These are phyloP conservation scores for Paecilomyces formosus DNA, from an alignment of 2,329 filamentous ascomycete genomes.

Conservation along the genomic window DNA sequence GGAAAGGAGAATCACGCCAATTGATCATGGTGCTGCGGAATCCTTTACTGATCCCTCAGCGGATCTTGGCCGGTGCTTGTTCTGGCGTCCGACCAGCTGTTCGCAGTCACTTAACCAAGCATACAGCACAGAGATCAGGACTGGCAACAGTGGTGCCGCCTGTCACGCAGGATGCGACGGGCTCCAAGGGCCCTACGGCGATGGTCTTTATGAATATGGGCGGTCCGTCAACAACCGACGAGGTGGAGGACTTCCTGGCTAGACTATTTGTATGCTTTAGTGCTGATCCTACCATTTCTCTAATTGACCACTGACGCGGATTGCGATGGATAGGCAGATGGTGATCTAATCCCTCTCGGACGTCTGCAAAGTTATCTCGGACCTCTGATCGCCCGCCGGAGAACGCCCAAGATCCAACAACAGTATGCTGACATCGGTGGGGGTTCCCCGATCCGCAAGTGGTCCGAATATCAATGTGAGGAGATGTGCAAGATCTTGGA, in stretches of 20 bases:
- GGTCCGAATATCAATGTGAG: constrained; percentile 87
- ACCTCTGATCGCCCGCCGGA: constrained; percentile 72
- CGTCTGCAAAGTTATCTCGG: constrained; percentile 85
- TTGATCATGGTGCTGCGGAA: constrained; percentile 34
- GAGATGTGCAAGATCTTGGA: constrained; percentile 99
- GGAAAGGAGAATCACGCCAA: neutral
- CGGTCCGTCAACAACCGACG: constrained; percentile 76
- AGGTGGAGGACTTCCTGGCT: constrained; percentile 85
- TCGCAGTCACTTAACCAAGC: constrained; percentile 14
- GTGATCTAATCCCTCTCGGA: constrained; percentile 90
- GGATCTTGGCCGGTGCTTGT: constrained; percentile 15
- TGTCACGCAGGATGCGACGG: constrained; percentile 68
- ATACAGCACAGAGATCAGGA: constrained; percentile 18
- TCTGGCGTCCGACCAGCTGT: constrained; percentile 13
- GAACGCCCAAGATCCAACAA: constrained; percentile 93
- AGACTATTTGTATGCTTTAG: constrained; percentile 72
- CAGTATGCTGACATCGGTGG: constrained; percentile 94
- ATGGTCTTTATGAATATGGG: constrained; percentile 99
- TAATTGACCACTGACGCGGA: constrained; percentile 5
- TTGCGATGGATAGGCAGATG: constrained; percentile 60
- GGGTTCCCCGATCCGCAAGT: constrained; percentile 95
- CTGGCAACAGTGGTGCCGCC: constrained; percentile 62
- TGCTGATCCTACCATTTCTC: constrained; percentile 9
- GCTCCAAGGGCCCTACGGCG: constrained; percentile 74
- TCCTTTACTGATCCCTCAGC: constrained; percentile 23